Evolutionary conservation across 2,329 filamentous ascomycete species (phyloP).

Genomic region (Leptographium lundbergii): DNA sequence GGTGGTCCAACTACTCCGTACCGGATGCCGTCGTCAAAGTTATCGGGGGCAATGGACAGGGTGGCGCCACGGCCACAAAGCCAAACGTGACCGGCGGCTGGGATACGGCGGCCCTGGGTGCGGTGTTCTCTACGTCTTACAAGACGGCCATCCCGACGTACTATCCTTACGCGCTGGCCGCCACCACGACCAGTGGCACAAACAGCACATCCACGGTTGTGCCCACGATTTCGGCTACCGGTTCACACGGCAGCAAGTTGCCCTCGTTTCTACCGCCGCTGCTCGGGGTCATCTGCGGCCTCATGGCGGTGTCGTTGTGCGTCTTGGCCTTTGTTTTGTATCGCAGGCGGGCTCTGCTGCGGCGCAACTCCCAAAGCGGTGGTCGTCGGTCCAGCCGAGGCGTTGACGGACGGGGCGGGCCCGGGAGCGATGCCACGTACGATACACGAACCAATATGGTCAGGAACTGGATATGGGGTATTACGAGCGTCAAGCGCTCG

Average conservation of each 20-base stretch:
- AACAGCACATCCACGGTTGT: constrained; percentile 14
- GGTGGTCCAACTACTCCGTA: constrained; percentile 54
- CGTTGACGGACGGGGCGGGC: not conserved
- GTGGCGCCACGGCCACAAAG: constrained; percentile 56
- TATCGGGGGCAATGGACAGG: constrained; percentile 54
- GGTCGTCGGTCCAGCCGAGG: not conserved
- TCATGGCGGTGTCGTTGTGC: constrained; percentile 40
- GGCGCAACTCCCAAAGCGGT: constrained; percentile 8
- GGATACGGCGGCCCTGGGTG: constrained; percentile 32
- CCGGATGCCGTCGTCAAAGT: constrained; percentile 48
- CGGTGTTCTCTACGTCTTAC: constrained; percentile 44
- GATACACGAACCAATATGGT: constrained; percentile 35
- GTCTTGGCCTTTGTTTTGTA: constrained; percentile 40
- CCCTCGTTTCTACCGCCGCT: constrained; percentile 49
- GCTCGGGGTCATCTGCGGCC: constrained; percentile 46
- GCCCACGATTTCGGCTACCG: constrained; percentile 6
- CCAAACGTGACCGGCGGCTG: constrained; percentile 46
- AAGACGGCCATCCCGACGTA: constrained; percentile 39
- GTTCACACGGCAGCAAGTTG: constrained; percentile 21
- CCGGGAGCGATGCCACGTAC: constrained; percentile 26
- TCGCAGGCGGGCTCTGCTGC: constrained; percentile 33
- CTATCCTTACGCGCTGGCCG: constrained; percentile 42
- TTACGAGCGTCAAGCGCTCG: constrained; percentile 18
- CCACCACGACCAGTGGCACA: constrained; percentile 12
- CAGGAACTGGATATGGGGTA: constrained; percentile 38